Evolutionary conservation across 2,329 filamentous ascomycete species (phyloP).

Genomic region (Hirsutella rhossiliensis): DNA sequence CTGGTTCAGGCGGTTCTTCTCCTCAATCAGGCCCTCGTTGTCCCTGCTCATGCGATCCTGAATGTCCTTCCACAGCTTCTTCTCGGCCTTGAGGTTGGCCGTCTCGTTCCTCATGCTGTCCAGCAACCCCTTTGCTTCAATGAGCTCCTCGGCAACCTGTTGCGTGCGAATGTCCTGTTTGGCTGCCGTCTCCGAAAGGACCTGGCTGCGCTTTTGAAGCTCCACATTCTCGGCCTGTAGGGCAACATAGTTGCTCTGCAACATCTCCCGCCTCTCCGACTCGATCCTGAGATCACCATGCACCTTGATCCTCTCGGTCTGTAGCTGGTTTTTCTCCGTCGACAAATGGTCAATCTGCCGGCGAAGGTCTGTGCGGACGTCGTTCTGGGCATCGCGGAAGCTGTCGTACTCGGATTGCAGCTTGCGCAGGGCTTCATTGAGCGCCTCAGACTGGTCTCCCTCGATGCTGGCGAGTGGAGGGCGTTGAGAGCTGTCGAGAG

Average conservation of each 20-base stretch:
- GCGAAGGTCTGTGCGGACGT: conserved; percentile 71
- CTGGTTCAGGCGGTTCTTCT: conserved; percentile 72
- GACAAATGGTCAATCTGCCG: conserved; percentile 75
- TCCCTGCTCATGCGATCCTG: conserved; percentile 81
- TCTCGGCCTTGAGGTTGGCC: conserved; percentile 88
- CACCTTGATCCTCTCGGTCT: conserved; percentile 69
- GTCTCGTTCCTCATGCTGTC: conserved; percentile 87
- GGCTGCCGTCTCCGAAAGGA: conserved; percentile 68
- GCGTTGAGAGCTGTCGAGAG: conserved; percentile 44
- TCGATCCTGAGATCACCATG: conserved; percentile 74
- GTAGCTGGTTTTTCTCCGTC: conserved; percentile 68
- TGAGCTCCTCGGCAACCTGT: conserved; percentile 83
- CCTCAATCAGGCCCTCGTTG: conserved; percentile 72
- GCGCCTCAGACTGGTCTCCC: conserved; percentile 44
- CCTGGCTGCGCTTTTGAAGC: conserved; percentile 69
- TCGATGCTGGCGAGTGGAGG: conserved; percentile 48
- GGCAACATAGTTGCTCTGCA: conserved; percentile 77
- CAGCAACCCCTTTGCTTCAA: conserved; percentile 69
- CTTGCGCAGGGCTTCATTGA: conserved; percentile 71
- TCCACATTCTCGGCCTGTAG: conserved; percentile 77
- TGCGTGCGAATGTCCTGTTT: conserved; percentile 86
- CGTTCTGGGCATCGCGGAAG: conserved; percentile 74
- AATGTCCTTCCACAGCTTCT: conserved; percentile 87
- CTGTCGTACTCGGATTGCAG: conserved; percentile 83
- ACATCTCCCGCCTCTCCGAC: conserved; percentile 74